Conservation (phyloP, 2,329 filamentous ascomycete genomes). For the Colletotrichum somersetense region DNA sequence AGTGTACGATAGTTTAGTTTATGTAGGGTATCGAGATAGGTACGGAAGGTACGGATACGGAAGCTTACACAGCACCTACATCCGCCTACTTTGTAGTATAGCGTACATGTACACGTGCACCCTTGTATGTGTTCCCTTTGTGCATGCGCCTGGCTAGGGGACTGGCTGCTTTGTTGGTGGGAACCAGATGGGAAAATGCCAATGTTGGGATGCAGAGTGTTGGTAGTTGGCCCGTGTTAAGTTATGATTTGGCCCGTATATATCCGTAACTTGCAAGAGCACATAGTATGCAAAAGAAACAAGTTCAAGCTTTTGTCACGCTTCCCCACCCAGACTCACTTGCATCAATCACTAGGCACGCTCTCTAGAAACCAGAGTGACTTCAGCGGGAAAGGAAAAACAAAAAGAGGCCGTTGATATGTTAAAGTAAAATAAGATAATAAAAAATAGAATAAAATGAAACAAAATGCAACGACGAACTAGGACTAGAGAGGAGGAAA, state of each 20-base stretch:
- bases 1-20: no score
- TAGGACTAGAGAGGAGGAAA: no score
- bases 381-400: not conserved
- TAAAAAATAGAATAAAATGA: no score
- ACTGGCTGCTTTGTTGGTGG: not conserved
- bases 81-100: no score
- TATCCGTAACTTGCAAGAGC: not conserved
- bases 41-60: not conserved
- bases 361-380: not conserved
- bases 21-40: not conserved
- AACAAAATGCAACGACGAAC: no score
- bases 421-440: no score
- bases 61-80: not conserved
- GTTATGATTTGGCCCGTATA: not conserved
- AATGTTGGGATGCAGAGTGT: not conserved
- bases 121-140: not conserved
- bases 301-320: not conserved
- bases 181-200: not conserved
- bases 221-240: no score
- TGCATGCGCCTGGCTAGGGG: conserved; percentile 13
- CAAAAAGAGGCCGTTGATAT: no score
- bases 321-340: not conserved
- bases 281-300: no score
- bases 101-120: not conserved
- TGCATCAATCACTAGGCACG: not conserved